phyloP scores from a whole-genome alignment of 179 eudicot genomes.

The Gypsophila paniculata region DNA sequence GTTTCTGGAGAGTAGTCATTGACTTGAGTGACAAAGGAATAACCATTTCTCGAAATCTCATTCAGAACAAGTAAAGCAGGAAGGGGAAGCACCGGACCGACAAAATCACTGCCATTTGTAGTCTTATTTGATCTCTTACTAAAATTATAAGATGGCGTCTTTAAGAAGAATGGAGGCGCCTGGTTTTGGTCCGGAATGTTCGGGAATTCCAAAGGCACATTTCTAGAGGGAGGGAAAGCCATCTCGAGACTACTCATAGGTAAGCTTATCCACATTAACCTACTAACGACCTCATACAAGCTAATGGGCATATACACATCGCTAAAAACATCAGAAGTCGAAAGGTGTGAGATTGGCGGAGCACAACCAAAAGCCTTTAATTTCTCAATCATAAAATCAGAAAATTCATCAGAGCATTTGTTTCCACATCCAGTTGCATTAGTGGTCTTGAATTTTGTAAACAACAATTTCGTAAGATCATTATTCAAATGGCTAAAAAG shows the following conservation, averaged over 20 bases:
- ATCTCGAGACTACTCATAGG: constrained; percentile 47
- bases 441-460: constrained; percentile 25
- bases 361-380: constrained; percentile 37
- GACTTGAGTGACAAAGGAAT: constrained; percentile 28
- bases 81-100: constrained; percentile 71
- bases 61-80: constrained; percentile 39
- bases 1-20: constrained; percentile 37
- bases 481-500: constrained; percentile 44
- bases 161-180: constrained; percentile 55
- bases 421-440: constrained; percentile 18
- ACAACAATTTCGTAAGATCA: constrained; percentile 36
- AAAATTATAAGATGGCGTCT: constrained; percentile 46
- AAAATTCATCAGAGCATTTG: constrained; percentile 25
- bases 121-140: constrained; percentile 51
- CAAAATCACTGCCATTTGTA: constrained; percentile 37
- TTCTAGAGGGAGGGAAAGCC: constrained; percentile 44
- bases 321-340: constrained; percentile 37
- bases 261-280: constrained; percentile 44
- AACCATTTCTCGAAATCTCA: constrained; percentile 34
- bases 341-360: constrained; percentile 29
- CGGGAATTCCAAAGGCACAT: constrained; percentile 48
- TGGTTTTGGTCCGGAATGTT: constrained; percentile 49
- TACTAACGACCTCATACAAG: constrained; percentile 53
- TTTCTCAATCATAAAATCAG: constrained; percentile 43
- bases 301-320: constrained; percentile 49